phyloP scores from a whole-genome alignment of 805 yeast genomes.

The Candida maris region DNA sequence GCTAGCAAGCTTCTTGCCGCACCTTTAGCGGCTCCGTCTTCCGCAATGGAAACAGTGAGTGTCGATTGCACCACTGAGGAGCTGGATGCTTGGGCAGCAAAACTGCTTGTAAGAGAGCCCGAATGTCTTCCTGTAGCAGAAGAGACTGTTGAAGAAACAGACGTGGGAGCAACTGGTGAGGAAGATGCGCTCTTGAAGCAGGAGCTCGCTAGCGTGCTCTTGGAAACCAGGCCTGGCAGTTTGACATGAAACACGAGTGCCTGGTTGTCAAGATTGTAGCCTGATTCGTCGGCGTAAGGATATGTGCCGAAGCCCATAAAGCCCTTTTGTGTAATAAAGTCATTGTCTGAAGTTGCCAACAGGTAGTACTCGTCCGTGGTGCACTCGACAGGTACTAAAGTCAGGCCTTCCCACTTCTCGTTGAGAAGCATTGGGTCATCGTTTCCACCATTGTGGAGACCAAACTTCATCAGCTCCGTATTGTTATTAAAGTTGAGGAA shows the following conservation, averaged over 20 bases:
- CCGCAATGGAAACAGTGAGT: slow-evolving; percentile 1
- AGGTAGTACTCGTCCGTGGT: slow-evolving; percentile 30
- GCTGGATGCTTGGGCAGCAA: too few relatives aligned
- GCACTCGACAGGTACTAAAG: slow-evolving; percentile 29
- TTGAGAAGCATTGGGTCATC: slow-evolving; percentile 24
- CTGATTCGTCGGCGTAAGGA: slow-evolving; percentile 25
- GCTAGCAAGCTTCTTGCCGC: background rate
- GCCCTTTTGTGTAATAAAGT: slow-evolving; percentile 31
- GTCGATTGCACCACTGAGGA: too few relatives aligned
- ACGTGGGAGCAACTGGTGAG: slow-evolving; percentile 1
- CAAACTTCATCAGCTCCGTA: slow-evolving; percentile 28
- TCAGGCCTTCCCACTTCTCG: slow-evolving; percentile 34
- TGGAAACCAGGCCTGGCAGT: slow-evolving; percentile 22
- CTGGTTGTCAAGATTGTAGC: slow-evolving; percentile 28
- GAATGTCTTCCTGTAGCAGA: background rate
- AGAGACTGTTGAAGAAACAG: slow-evolving; percentile 2
- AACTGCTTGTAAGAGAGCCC: too few relatives aligned
- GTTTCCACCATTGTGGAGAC: slow-evolving; percentile 32
- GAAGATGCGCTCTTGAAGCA: slow-evolving; percentile 6
- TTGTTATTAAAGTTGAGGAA: slow-evolving; percentile 26
- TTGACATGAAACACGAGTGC: slow-evolving; percentile 29
- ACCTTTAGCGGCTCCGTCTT: too few relatives aligned
- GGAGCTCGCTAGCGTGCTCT: slow-evolving; percentile 2
- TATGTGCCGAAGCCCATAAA: slow-evolving; percentile 23
- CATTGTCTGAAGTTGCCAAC: slow-evolving; percentile 28